Base-by-base conservation (phyloP, 148 eudicot species). In the Tetragonia tetragonoides region DNA sequence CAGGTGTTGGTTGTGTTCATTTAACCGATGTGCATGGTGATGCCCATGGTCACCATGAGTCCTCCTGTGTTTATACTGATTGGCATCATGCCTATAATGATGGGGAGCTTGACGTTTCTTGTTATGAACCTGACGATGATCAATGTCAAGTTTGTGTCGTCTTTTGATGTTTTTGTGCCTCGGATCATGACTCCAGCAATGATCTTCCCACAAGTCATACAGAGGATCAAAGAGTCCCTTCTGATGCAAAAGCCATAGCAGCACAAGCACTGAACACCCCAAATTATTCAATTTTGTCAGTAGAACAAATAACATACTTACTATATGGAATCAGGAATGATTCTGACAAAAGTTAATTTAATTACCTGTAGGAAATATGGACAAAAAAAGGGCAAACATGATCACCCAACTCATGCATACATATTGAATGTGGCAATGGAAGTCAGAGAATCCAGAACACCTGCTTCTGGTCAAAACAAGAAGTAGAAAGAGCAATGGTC, bases 211-310 rank as follows among this genome's bases (percentile, higher is more conserved):
- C 94, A 97, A 95, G 85, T 95, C 99, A 71, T 90, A 87, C 8
- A 92, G 79, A 53, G 99, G 99, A 86, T 95, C 96, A 69, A 95
- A 95, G n/a, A 95, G 87, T 46, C 97, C 99, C 82, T 91, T 92
- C 44, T 95, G 87, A 83, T 95, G 99, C 64, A 95, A 81, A 87
- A 95, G 97, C 99, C 99, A 95, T 16, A 95, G 68, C 73, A 95
- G 82, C 82, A 89, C 87, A 69, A 87, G 69, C 64, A 84, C 99
- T 95, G 90, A 76, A 85, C 64, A 60, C 61, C 57, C 83, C 79
- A 49, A 72, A 28, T 1, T 28, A 28, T 28, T 28, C 34, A 28
- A 1, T 28, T 28, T 1, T 28, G 34, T 0, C 11, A 63, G 14
- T 51, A 51, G 4, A 51, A 0, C 17, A 14, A 8, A 51, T 51